Evolutionary conservation across 164 flowering plant genomes (phyloP).

Genomic region (grape (Vitis vinifera)): ASM3070453v1 NC_081811.1:22319501-22320000

Average conservation of each 20-base stretch:
- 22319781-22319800: not conserved
- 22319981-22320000: too few relatives aligned
- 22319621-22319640: not conserved
- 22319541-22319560: constrained; percentile 27
- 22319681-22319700: too few relatives aligned
- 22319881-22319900: too few relatives aligned
- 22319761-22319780: not conserved
- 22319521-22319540: constrained; percentile 45
- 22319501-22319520: constrained; percentile 31
- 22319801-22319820: not conserved
- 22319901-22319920: too few relatives aligned
- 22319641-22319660: not conserved
- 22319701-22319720: too few relatives aligned
- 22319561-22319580: not conserved
- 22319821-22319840: too few relatives aligned
- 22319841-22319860: too few relatives aligned
- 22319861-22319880: too few relatives aligned
- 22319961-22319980: too few relatives aligned
- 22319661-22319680: not conserved
- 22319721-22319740: not conserved
- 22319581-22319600: not conserved
- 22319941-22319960: too few relatives aligned
- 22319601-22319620: not conserved
- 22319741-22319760: not conserved
- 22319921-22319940: too few relatives aligned